Base-by-base conservation (phyloP, 352 stramenopile species). In the Thraustochytrium striatum region DNA sequence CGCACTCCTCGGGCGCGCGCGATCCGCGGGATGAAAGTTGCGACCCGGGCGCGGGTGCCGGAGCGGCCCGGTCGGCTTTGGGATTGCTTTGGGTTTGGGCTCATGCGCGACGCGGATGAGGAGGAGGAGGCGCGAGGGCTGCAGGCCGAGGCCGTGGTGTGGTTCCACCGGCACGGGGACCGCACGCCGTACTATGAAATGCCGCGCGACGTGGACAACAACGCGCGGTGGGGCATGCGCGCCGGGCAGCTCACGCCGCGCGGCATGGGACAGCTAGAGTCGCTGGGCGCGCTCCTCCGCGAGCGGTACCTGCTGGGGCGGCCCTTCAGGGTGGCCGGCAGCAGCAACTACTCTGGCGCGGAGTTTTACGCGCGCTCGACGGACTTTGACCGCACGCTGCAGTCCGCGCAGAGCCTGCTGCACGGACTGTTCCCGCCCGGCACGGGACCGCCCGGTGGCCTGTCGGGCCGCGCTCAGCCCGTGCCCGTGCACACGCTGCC, bases 301-400 rank as follows among this genome's bases (percentile, higher is more conserved):
- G 1, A 61, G 38, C 38, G 62, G 11, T 72, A 72, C 47, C 11
- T 72, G 30, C 32, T 72, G 5, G 65, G 65, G 16, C 9, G 25
- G 41, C 39, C 65, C 7, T 75, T 62, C 25, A 13, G n/a, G 25
- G 2, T 70, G 13, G 53, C 9, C 5, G 7, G 8, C 5, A 28
- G 32, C 3, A 19, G 19, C 3, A 57, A 32, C 30, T 81, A 70
- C 33, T 39, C 30, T 2, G 69, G 73, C 52, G 25, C 8, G 0
- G 47, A 57, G 8, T 59, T 38, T 1, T 3, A 11, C 21, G 78
- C 82, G 32, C 61, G 78, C 8, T 61, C 78, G 16, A 82, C 78
- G 38, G 65, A 79, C 38, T 81, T 79, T 33, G 78, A 82, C 68
- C 62, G 78, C n/a, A 82, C 78, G 11, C 53, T 79, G 44, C 35